Evolutionary conservation across 352 stramenopile genomes (phyloP).

Genomic region (Phytophthora hybrid): DNA sequence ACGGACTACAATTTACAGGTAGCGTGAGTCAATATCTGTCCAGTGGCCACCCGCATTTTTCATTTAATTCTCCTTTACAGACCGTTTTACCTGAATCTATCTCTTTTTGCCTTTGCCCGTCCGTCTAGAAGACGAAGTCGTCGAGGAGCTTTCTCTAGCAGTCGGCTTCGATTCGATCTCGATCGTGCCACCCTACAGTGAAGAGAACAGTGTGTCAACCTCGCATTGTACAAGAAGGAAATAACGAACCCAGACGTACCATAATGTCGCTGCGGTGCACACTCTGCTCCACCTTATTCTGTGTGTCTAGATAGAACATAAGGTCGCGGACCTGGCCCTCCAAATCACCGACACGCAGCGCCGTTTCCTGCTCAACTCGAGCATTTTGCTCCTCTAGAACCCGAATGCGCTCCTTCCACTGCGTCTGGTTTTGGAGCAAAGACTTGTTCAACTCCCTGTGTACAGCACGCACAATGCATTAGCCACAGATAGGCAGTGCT

Average conservation of each 20-base stretch:
- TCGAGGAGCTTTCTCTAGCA: slow-evolving; percentile 22
- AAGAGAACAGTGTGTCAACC: slow-evolving; percentile 12
- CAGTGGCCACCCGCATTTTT: background rate
- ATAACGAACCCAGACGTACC: slow-evolving; percentile 39
- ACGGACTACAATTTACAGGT: background rate
- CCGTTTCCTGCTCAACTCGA: slow-evolving; percentile 65
- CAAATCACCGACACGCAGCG: slow-evolving; percentile 72
- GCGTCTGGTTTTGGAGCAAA: slow-evolving; percentile 88
- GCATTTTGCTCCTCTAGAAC: slow-evolving; percentile 74
- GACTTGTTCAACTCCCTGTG: slow-evolving; percentile 87
- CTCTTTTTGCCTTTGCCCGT: slow-evolving; percentile 39
- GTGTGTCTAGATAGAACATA: slow-evolving; percentile 92
- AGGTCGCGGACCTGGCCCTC: slow-evolving; percentile 89
- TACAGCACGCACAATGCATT: slow-evolving; percentile 4
- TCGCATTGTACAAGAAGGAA: background rate
- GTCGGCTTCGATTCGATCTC: slow-evolving; percentile 64
- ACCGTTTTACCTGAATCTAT: slow-evolving; percentile 16
- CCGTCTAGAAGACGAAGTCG: slow-evolving; percentile 27
- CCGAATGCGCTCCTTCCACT: slow-evolving; percentile 87
- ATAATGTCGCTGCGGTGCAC: slow-evolving; percentile 83
- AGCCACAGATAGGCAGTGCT: background rate
- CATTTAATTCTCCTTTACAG: background rate
- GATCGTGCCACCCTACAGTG: slow-evolving; percentile 69
- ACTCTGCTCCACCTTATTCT: slow-evolving; percentile 87
- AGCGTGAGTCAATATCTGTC: background rate